These are phyloP conservation scores for Peziza echinospora DNA, from an alignment of 495 filamentous ascomycete genomes.

Conservation along the genomic window DNA sequence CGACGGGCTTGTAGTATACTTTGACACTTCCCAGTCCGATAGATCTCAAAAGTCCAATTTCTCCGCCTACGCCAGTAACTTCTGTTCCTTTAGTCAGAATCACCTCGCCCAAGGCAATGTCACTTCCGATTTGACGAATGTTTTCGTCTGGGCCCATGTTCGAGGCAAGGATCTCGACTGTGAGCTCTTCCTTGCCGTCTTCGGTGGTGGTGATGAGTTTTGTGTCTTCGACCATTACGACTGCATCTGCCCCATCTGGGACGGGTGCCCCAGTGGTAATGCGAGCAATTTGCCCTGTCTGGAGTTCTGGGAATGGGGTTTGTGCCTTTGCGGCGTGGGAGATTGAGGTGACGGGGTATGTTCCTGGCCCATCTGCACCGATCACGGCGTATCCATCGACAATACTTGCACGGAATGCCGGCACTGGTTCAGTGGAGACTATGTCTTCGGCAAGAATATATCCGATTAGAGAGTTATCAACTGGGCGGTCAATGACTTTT, in stretches of 20 bases:
- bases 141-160: slow-evolving; percentile 65
- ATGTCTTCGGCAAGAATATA: slow-evolving; percentile 67
- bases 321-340: slow-evolving; percentile 62
- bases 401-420: slow-evolving; percentile 85
- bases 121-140: slow-evolving; percentile 75
- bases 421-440: slow-evolving; percentile 56
- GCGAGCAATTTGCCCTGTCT: slow-evolving; percentile 55
- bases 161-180: slow-evolving; percentile 61
- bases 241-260: slow-evolving; percentile 67
- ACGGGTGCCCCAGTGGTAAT: slow-evolving; percentile 91
- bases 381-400: slow-evolving; percentile 89
- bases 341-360: slow-evolving; percentile 69
- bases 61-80: slow-evolving; percentile 67
- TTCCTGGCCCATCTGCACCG: slow-evolving; percentile 33
- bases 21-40: slow-evolving; percentile 55
- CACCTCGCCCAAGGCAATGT: slow-evolving; percentile 42
- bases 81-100: slow-evolving; percentile 57
- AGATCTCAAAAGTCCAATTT: slow-evolving; percentile 71
- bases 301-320: slow-evolving; percentile 32
- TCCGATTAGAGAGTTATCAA: slow-evolving; percentile 43
- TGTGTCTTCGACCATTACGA: slow-evolving; percentile 97
- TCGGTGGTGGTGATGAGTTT: slow-evolving; percentile 46
- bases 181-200: slow-evolving; percentile 64
- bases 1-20: slow-evolving; percentile 51
- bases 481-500: slow-evolving; percentile 30